Percentiles rank a stretch among this genome's conserved stretches.
These are phyloP conservation scores for Cladorrhinum sp. DNA, from an alignment of 2,329 filamentous ascomycete genomes.

Conservation along the genomic window DNA sequence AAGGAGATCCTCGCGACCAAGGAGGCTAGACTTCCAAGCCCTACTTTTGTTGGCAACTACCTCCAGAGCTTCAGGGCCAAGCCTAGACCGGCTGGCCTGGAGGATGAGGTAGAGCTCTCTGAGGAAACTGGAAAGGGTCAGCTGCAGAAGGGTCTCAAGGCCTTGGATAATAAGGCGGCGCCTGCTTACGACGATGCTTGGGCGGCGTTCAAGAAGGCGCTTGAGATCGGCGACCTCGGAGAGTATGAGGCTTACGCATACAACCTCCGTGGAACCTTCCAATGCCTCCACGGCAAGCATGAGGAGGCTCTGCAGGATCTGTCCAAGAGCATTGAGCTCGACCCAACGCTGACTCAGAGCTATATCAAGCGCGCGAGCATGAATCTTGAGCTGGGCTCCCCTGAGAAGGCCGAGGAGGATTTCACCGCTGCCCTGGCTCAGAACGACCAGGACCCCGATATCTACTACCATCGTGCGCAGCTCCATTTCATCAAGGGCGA, in stretches of 20 bases:
- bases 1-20: slow-evolving; percentile 86
- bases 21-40: slow-evolving; percentile 82
- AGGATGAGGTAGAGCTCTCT: slow-evolving; percentile 73
- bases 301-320: slow-evolving; percentile 78
- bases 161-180: slow-evolving; percentile 80
- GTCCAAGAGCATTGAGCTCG: slow-evolving; percentile 87
- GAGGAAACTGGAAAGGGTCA: slow-evolving; percentile 80
- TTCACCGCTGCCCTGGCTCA: slow-evolving; percentile 82
- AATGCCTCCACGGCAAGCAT: slow-evolving; percentile 86
- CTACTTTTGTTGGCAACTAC: slow-evolving; percentile 97
- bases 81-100: slow-evolving; percentile 74
- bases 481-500: slow-evolving; percentile 97
- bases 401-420: slow-evolving; percentile 81
- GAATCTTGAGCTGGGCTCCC: slow-evolving; percentile 87
- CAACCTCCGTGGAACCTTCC: slow-evolving; percentile 95
- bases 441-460: slow-evolving; percentile 87
- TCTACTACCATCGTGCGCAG: slow-evolving; percentile 98
- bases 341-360: slow-evolving; percentile 86
- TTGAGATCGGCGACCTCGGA: slow-evolving; percentile 76
- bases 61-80: slow-evolving; percentile 94
- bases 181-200: slow-evolving; percentile 91
- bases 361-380: slow-evolving; percentile 99
- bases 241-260: slow-evolving; percentile 87
- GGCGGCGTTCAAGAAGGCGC: slow-evolving; percentile 78
- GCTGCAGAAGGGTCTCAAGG: slow-evolving; percentile 76